Evolutionary conservation across 225 moss, liverwort and hornwort species (phyloP), one percentile per base, ranked within the genome.

Genomic region (Pleurozium schreberi): DNA sequence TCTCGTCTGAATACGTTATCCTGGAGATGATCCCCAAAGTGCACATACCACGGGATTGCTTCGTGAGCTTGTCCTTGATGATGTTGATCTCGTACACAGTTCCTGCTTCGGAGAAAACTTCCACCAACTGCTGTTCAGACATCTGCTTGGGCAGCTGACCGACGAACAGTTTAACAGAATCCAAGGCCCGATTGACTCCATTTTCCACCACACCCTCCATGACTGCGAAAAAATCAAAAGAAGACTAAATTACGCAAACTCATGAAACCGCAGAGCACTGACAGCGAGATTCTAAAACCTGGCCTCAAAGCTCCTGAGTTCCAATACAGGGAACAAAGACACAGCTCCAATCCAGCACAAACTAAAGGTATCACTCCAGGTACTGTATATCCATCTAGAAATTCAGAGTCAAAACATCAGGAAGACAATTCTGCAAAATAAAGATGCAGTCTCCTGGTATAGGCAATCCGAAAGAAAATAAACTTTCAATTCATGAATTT

Each of bases 141-240:
- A 98, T 93, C 93, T 98, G 96, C 96, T 96, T 98, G 8, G 98
- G 98, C 87, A 98, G 74, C 84, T 98, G 98, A 42, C 96, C 98
- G 36, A 98, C 96, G 87, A 98, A 98, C 50, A 96, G 93, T 87
- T 96, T 96, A 19, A 98, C 96, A 28, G 96, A 91, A 90, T 98
- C 96, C 80, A 86, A 52, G 42, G 93, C 95, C 60, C 94, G 91
- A 82, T 82, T 86, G 10, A 80, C 92, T 74, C 90, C 92, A 87
- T 92, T 92, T 77, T 94, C 93, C 84, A 92, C 78, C 75, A 79
- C 89, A 81, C 89, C 94, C 88, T 94, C 94, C 93, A 94, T 94
- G 49, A 61, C 94, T 93, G 90, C 90, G 45, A 61, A 80, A 78
- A 63, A 38, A 83, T 5, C 11, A 64, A 83, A 36, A 49, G 26